Evolutionary conservation across 306 rosid species (phyloP).

Genomic region (Abrus pulchellus): DNA sequence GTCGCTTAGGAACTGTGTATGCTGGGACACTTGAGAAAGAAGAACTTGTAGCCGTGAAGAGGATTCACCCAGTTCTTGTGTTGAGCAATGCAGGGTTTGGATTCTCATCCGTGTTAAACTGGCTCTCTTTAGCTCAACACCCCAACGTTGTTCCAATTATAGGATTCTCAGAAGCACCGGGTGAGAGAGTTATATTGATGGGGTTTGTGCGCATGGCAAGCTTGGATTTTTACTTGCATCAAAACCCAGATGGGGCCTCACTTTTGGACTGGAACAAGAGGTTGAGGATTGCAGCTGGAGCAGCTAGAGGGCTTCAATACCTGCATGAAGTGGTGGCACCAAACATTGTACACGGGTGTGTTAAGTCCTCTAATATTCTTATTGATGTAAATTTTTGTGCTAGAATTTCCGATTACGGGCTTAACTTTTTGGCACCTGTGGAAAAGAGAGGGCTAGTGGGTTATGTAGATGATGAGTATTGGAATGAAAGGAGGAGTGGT

Average conservation of each 20-base stretch:
- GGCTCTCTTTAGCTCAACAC: constrained; percentile 81
- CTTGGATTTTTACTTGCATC: constrained; percentile 74
- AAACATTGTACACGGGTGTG: constrained; percentile 79
- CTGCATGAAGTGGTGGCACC: constrained; percentile 82
- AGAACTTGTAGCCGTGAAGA: constrained; percentile 69
- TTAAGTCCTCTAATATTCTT: constrained; percentile 75
- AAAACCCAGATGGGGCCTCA: constrained; percentile 66
- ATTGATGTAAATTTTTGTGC: constrained; percentile 67
- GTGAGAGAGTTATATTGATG: constrained; percentile 80
- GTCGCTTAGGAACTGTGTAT: constrained; percentile 82
- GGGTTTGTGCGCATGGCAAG: constrained; percentile 69
- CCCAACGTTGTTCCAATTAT: constrained; percentile 76
- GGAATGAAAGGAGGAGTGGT: constrained; percentile 51
- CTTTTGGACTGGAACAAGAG: constrained; percentile 72
- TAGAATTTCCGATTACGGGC: constrained; percentile 75
- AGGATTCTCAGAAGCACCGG: constrained; percentile 90
- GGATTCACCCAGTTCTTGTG: constrained; percentile 77
- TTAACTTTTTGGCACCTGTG: constrained; percentile 60
- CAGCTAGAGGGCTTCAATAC: constrained; percentile 82
- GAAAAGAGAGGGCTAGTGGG: constrained; percentile 67
- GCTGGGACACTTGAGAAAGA: constrained; percentile 61
- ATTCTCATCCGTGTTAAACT: constrained; percentile 64
- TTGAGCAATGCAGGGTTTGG: constrained; percentile 81
- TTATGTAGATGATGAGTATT: constrained; percentile 74
- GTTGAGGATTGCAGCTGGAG: constrained; percentile 75